Percentiles rank a stretch among this genome's conserved stretches.
These are phyloP conservation scores for Isabelozyma rhagii DNA, from an alignment of 805 yeast species.

Conservation along the genomic window DNA sequence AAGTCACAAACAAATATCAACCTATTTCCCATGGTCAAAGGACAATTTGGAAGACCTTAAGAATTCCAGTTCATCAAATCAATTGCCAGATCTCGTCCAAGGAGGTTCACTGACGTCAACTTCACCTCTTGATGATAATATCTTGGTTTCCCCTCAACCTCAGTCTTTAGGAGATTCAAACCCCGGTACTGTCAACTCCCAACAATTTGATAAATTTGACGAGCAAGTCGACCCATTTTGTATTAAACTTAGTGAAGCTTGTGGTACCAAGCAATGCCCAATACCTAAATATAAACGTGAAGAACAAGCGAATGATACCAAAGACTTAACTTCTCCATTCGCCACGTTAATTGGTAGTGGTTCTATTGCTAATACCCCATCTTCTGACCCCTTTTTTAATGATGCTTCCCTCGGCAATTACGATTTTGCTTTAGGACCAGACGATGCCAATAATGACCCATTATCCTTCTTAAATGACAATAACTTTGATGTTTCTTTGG, in stretches of 20 bases:
- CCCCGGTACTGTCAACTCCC: conserved; percentile 10
- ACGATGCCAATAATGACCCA: conserved; percentile 31
- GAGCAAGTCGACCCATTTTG: conserved; percentile 78
- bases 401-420: conserved; percentile 4
- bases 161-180: conserved; percentile 11
- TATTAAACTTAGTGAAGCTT: conserved; percentile 69
- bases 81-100: conserved; percentile 33
- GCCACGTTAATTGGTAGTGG: background rate
- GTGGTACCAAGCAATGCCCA: conserved; percentile 74
- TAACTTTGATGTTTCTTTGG: conserved; percentile 53
- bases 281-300: conserved; percentile 46
- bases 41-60: conserved; percentile 10
- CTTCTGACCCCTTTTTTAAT: conserved; percentile 13
- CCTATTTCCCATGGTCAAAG: conserved; percentile 53
- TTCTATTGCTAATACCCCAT: background rate
- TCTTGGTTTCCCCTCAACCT: conserved; percentile 31
- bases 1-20: conserved; percentile 29
- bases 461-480: conserved; percentile 47
- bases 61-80: conserved; percentile 3
- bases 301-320: background rate
- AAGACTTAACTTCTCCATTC: background rate
- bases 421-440: conserved; percentile 8
- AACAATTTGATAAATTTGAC: conserved; percentile 39
- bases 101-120: conserved; percentile 35
- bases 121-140: conserved; percentile 37